phyloP scores from a whole-genome alignment of 2,329 filamentous ascomycete species.

The Aspergillus puulaauensis region DNA sequence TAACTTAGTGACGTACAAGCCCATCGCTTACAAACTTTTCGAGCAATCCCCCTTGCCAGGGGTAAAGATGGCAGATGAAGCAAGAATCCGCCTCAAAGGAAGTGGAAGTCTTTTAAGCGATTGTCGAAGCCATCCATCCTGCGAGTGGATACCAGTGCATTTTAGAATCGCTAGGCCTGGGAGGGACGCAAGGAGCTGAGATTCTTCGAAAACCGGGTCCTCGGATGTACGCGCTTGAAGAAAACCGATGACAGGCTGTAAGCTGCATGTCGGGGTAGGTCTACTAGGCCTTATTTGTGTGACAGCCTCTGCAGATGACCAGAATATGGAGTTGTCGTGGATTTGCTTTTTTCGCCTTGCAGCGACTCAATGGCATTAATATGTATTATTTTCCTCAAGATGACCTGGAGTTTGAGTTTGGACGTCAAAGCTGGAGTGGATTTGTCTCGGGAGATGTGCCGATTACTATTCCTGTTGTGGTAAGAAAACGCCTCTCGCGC shows the following conservation, averaged over 20 bases:
- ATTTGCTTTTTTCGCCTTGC: slow-evolving; percentile 1
- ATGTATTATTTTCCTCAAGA: not conserved
- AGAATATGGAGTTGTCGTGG: not conserved
- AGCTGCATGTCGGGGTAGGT: not conserved
- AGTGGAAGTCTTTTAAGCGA: not conserved
- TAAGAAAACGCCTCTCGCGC: too few species aligned
- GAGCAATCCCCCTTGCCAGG: not conserved
- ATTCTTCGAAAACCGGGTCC: not conserved
- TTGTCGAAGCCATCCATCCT: not conserved
- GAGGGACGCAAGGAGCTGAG: not conserved
- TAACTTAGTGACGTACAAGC: not conserved
- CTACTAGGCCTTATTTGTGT: not conserved
- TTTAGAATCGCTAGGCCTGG: not conserved
- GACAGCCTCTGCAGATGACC: not conserved
- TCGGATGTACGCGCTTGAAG: not conserved
- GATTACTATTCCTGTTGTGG: too few species aligned
- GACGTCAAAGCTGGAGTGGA: too few species aligned
- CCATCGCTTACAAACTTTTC: not conserved
- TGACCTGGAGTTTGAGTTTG: not conserved
- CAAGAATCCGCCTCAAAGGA: not conserved
- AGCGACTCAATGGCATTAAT: not conserved
- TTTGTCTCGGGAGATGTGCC: too few species aligned
- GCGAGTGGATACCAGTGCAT: not conserved
- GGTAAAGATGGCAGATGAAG: not conserved
- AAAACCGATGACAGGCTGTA: not conserved